Evolutionary conservation across 1,139 yeast species (phyloP).

Genomic region (Kodamaea alishanica): DNA sequence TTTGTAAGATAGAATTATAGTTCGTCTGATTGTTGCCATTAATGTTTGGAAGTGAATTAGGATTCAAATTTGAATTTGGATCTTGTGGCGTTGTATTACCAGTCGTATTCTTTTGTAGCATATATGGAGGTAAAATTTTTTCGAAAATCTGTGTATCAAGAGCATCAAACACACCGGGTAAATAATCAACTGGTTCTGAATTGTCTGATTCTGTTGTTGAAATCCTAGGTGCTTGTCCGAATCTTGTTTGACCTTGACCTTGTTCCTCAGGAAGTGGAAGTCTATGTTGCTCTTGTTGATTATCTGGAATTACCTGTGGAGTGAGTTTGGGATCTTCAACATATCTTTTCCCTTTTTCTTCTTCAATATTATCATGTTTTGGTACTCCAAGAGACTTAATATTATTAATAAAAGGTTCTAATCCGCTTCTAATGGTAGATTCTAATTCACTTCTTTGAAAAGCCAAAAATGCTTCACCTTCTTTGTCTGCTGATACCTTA

Average conservation of each 20-base stretch:
- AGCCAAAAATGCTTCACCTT: neutral
- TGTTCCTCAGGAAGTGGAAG: too few species aligned
- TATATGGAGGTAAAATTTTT: constrained; percentile 76
- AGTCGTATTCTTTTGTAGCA: constrained; percentile 43
- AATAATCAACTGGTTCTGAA: constrained; percentile 33
- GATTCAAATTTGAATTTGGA: too few species aligned
- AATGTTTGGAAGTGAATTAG: too few species aligned
- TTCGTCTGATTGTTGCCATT: too few species aligned
- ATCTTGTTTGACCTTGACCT: neutral
- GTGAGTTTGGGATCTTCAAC: too few species aligned
- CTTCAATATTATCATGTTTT: neutral
- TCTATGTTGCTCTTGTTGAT: too few species aligned
- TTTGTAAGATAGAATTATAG: too few species aligned
- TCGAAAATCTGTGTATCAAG: constrained; percentile 84
- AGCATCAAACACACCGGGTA: constrained; percentile 81
- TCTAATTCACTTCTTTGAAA: neutral
- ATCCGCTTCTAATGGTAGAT: constrained; percentile 1
- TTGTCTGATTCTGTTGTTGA: constrained; percentile 5
- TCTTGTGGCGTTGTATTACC: neutral
- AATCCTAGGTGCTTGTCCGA: neutral
- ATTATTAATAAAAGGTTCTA: constrained; percentile 5
- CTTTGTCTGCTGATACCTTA: neutral
- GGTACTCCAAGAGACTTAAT: constrained; percentile 1
- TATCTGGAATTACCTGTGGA: too few species aligned
- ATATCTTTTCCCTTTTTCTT: neutral